phyloP scores from a whole-genome alignment of 2,329 filamentous ascomycete species.

The Sordariomycetes sp. region DNA sequence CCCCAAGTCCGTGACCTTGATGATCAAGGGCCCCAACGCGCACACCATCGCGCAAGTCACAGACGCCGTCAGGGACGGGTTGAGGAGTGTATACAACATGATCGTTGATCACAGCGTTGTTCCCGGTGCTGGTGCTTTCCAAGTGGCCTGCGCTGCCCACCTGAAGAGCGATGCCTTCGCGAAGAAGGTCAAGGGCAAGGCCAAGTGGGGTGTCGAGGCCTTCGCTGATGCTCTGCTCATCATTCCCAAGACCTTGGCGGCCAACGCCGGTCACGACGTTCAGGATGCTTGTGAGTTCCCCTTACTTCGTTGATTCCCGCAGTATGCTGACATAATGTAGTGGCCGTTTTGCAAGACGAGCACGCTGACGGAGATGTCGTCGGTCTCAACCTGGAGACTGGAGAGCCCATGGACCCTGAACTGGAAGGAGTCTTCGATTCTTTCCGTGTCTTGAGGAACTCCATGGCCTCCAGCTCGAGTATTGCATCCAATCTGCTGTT shows the following conservation, averaged over 20 bases:
- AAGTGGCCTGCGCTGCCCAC: constrained; percentile 83
- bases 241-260: constrained; percentile 94
- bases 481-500: constrained; percentile 93
- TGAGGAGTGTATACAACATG: constrained; percentile 97
- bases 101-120: constrained; percentile 97
- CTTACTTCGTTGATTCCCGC: neutral
- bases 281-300: constrained; percentile 76
- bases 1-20: constrained; percentile 90
- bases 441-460: constrained; percentile 89
- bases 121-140: constrained; percentile 90
- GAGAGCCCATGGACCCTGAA: constrained; percentile 90
- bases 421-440: constrained; percentile 92
- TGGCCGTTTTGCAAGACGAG: constrained; percentile 82
- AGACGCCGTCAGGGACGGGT: constrained; percentile 88
- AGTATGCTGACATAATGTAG: constrained; percentile 29
- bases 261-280: constrained; percentile 92
- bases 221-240: constrained; percentile 92
- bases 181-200: constrained; percentile 94
- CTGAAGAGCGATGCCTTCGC: constrained; percentile 78
- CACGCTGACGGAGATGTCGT: constrained; percentile 74
- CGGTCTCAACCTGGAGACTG: constrained; percentile 77
- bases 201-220: constrained; percentile 88
- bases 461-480: constrained; percentile 84
- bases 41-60: constrained; percentile 97
- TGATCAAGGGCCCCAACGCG: constrained; percentile 96